Conservation (phyloP, 2,329 filamentous ascomycete species). For the Colletotrichum costaricense region DNA sequence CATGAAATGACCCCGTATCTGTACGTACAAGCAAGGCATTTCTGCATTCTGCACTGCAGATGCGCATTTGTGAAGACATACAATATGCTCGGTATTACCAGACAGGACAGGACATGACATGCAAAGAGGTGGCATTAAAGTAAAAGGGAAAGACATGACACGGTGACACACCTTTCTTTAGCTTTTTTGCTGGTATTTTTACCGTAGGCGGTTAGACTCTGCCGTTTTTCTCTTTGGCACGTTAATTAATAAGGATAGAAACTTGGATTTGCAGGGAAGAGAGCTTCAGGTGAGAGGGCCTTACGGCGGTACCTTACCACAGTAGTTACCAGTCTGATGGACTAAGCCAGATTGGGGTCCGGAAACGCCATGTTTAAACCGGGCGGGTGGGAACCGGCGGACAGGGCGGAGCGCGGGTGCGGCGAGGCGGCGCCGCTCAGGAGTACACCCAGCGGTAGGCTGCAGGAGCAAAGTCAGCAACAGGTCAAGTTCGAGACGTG, state of each 20-base stretch:
- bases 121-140: slow-evolving; percentile 11
- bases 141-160: background rate
- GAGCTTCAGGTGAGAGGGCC: background rate
- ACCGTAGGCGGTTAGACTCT: slow-evolving; percentile 16
- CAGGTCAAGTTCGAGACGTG: background rate
- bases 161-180: background rate
- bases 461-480: background rate
- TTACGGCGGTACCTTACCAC: background rate
- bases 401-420: slow-evolving; percentile 33
- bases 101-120: too few species aligned
- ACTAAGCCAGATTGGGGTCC: slow-evolving; percentile 12
- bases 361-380: slow-evolving; percentile 21
- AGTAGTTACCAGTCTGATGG: background rate
- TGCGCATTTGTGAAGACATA: background rate
- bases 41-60: background rate
- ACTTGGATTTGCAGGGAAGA: slow-evolving; percentile 13
- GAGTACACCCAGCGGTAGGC: background rate
- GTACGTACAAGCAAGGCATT: background rate
- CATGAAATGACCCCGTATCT: background rate
- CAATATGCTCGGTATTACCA: too few species aligned
- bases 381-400: slow-evolving; percentile 2
- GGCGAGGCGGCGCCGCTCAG: background rate
- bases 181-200: slow-evolving; percentile 7
- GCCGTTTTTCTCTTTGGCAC: slow-evolving; percentile 3
- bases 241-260: slow-evolving; percentile 26